Evolutionary conservation across 2,329 filamentous ascomycete genomes (phyloP), one percentile per base, ranked within the genome.

Genomic region (Penicillium oxalicum): DNA sequence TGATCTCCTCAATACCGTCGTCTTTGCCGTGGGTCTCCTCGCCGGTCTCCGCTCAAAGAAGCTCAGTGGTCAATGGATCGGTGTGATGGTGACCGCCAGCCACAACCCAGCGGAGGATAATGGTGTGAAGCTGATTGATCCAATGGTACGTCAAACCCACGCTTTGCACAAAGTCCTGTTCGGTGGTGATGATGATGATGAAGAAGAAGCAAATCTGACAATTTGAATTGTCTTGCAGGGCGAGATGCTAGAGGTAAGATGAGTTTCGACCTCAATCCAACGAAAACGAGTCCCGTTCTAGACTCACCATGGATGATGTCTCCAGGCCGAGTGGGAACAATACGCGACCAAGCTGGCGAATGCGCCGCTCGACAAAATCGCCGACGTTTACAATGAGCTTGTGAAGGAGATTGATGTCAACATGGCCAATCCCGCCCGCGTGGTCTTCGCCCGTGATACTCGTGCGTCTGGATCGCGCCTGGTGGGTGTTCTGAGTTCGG

Each of bases 81-180:
- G 93, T 64, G 86, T 98, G 59, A 95, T 95, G 90, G 87, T 95
- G 69, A 95, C 90, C 37, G 90, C 90, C 54, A 94, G 88, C 64
- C 90, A 95, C 77, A 95, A 95, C 72, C 88, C 88, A 13, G 86
- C 90, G 32, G 79, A 82, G 60, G 90, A 95, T 72, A 95, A 95
- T 70, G 90, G 90, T 44, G 86, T 95, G 69, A 95, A 95, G 79
- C 82, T 98, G 59, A 89, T 98, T 55, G 93, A 98, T 70, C 93
- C 93, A 9, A 87, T 95, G 84, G 81, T 83, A 49, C 57, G 64
- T 61, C 49, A 52, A 53, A 11, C 29, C 29, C 11, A 11, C 29
- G 29, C 29, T 7, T 32, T 11, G 29, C 7, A 4, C 8, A 32
- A 7, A 1, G 29, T 32, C 4, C 11, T 7, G 8, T 32, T 32